Evolutionary conservation across 345 rosid species (phyloP).

Genomic region (Diplotaxis tenuifolia): DNA sequence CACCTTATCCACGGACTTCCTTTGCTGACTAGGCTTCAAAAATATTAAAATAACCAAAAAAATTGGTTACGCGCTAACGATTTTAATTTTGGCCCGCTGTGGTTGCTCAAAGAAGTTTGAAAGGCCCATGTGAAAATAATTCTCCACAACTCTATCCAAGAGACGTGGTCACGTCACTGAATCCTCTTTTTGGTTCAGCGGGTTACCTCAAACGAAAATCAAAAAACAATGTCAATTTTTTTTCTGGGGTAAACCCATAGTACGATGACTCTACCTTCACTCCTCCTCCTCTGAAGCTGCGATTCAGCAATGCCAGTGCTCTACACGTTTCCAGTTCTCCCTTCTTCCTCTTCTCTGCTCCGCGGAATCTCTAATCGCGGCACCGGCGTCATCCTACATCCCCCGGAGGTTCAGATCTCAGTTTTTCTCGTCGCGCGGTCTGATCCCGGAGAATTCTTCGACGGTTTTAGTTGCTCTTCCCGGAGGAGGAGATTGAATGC

Average conservation of each 20-base stretch:
- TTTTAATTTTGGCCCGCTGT: no score
- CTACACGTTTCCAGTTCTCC: conserved; percentile 29
- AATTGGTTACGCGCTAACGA: no score
- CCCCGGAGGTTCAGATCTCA: conserved; percentile 34
- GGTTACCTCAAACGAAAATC: conserved; percentile 1
- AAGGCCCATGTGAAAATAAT: conserved; percentile 1
- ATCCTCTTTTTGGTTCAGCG: conserved; percentile 1
- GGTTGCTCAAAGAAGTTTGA: no score
- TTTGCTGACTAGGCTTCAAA: no score
- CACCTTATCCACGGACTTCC: no score
- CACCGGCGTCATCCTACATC: conserved; percentile 16
- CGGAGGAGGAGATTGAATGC: conserved; percentile 36
- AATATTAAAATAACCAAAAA: no score
- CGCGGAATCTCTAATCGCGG: conserved; percentile 32
- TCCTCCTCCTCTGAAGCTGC: conserved; percentile 16
- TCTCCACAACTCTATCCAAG: not conserved
- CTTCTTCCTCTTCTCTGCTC: conserved; percentile 37
- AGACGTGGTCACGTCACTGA: not conserved
- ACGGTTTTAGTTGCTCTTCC: conserved; percentile 25
- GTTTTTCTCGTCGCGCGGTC: conserved; percentile 11
- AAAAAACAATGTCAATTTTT: not conserved
- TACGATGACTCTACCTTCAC: conserved; percentile 19
- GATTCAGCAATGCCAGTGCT: conserved; percentile 35
- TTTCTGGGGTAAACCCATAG: conserved; percentile 11
- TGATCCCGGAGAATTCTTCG: conserved; percentile 13